Percentiles rank a stretch among this genome's conserved stretches.
Conservation (phyloP, 805 yeast species). For the Candida silvicultrix region DNA sequence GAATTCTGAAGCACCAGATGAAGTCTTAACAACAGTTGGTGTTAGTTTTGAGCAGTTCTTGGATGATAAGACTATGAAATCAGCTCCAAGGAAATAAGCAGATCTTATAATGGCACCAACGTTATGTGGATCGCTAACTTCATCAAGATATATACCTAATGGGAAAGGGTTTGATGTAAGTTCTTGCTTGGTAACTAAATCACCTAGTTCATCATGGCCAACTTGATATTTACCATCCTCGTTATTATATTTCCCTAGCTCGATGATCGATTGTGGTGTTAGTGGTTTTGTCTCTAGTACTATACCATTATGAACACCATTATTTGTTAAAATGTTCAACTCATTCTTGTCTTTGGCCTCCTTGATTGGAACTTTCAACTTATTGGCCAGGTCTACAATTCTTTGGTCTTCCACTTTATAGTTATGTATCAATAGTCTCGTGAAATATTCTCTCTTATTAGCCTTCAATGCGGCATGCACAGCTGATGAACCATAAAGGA, state of each 20-base stretch:
- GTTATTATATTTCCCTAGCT: conserved; percentile 17
- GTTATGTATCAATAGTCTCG: conserved; percentile 43
- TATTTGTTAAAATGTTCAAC: conserved; percentile 51
- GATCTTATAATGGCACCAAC: conserved; percentile 78
- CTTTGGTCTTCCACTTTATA: conserved; percentile 28
- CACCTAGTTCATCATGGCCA: conserved; percentile 22
- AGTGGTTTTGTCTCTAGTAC: conserved; percentile 64
- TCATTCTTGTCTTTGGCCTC: conserved; percentile 32
- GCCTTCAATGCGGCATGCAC: conserved; percentile 65
- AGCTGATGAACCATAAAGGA: conserved; percentile 70
- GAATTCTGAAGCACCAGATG: conserved; percentile 80
- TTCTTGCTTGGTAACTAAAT: conserved; percentile 13
- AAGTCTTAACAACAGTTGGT: conserved; percentile 72
- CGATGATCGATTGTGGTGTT: conserved; percentile 23
- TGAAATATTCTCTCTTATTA: conserved; percentile 45
- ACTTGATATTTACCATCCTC: conserved; percentile 14
- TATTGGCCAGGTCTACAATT: conserved; percentile 41
- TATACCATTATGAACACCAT: conserved; percentile 77
- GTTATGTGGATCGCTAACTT: conserved; percentile 81
- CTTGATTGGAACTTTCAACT: conserved; percentile 18
- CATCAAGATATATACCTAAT: conserved; percentile 70
- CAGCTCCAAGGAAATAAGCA: conserved; percentile 78
- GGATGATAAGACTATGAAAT: conserved; percentile 65
- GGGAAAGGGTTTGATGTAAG: conserved; percentile 36
- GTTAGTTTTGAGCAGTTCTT: conserved; percentile 69